These are phyloP conservation scores for Bipolaris bicolor DNA, from an alignment of 2,329 filamentous ascomycete species.

Conservation along the genomic window DNA sequence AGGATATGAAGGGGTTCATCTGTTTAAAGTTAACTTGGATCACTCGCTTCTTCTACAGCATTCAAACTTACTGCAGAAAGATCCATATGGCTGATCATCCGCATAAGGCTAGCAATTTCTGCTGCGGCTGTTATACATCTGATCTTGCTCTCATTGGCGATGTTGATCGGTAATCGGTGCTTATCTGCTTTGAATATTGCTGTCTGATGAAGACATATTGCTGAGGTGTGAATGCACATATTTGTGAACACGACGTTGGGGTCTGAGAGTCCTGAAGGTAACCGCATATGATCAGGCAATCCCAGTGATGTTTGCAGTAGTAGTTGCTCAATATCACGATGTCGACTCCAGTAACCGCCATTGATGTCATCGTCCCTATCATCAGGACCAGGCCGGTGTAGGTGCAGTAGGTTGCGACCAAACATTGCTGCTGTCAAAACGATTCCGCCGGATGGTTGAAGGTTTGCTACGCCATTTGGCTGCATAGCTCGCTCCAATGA, in stretches of 20 bases:
- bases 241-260: constrained; percentile 92
- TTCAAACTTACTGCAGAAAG: constrained; percentile 71
- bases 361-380: constrained; percentile 88
- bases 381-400: constrained; percentile 82
- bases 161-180: constrained; percentile 75
- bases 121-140: constrained; percentile 92
- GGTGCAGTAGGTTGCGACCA: constrained; percentile 86
- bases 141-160: constrained; percentile 88
- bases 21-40: constrained; percentile 49
- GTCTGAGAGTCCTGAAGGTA: constrained; percentile 76
- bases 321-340: constrained; percentile 86
- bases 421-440: constrained; percentile 88
- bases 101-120: constrained; percentile 94
- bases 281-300: constrained; percentile 78
- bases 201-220: constrained; percentile 96
- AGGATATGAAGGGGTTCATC: constrained; percentile 96
- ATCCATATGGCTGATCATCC: constrained; percentile 90
- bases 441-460: constrained; percentile 81
- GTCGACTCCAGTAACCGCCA: constrained; percentile 94
- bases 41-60: constrained; percentile 1
- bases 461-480: constrained; percentile 71
- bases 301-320: constrained; percentile 85
- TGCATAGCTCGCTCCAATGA: constrained; percentile 73
- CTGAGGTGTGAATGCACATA: constrained; percentile 95
- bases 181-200: constrained; percentile 98